phyloP scores from a whole-genome alignment of 2,329 filamentous ascomycete genomes.

The Colletotrichum nymphaeae region DNA sequence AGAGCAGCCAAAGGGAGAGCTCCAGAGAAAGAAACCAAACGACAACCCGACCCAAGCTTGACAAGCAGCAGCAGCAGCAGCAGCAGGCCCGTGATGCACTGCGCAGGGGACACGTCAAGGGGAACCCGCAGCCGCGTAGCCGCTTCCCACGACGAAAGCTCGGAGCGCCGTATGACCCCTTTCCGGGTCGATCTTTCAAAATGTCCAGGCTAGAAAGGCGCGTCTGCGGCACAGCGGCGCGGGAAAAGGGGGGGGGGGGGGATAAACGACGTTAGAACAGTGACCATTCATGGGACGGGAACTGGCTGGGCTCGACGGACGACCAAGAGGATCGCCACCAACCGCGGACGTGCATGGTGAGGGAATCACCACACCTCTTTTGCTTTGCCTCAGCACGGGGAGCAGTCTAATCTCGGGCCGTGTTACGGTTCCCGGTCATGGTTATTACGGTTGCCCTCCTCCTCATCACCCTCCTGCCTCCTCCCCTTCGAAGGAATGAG shows the following conservation, averaged over 20 bases:
- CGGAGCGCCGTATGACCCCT: constrained; percentile 25
- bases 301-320: not conserved
- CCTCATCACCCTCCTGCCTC: too few species aligned
- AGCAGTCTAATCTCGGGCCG: constrained; percentile 19
- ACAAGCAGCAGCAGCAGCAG: not conserved
- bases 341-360: constrained; percentile 16
- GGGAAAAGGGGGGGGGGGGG: not conserved
- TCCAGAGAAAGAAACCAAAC: not conserved
- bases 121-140: constrained; percentile 17
- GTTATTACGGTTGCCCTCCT: not conserved
- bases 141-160: constrained; percentile 19
- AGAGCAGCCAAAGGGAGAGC: not conserved
- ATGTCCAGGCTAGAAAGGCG: constrained; percentile 6
- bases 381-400: constrained; percentile 27
- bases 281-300: not conserved
- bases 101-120: constrained; percentile 14
- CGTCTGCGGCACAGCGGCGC: constrained; percentile 4
- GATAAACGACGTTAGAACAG: not conserved
- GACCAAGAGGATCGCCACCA: constrained; percentile 8
- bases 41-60: not conserved
- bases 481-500: not conserved
- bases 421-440: constrained; percentile 9
- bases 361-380: not conserved
- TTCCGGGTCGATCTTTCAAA: constrained; percentile 16
- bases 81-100: constrained; percentile 8